Evolutionary conservation across 1,284 basidiomycete species (phyloP).

Genomic region (Paramarasmius palmivorus): DNA sequence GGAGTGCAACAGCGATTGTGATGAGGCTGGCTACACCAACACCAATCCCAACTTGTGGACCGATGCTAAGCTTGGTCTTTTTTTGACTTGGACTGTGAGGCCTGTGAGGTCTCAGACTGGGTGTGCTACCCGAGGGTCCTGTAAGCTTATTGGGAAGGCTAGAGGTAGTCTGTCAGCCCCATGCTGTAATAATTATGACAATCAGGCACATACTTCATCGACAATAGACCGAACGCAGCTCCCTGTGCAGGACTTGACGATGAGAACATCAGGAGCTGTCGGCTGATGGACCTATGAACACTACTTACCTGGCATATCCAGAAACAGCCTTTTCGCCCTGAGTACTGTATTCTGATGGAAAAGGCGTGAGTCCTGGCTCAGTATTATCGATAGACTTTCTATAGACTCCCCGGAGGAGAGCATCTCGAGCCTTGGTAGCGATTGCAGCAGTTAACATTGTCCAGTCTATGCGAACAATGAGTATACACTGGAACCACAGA

Average conservation of each 20-base stretch:
- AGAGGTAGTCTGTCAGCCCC: background rate
- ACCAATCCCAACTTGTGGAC: conserved; percentile 6
- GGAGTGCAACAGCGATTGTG: background rate
- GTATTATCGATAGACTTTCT: background rate
- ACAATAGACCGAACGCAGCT: background rate
- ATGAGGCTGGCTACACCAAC: background rate
- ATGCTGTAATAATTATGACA: too few species aligned
- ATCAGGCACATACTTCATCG: background rate
- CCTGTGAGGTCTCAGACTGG: too few species aligned
- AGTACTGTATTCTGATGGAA: background rate
- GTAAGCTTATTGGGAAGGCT: background rate
- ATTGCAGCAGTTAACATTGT: background rate
- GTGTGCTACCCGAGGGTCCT: background rate
- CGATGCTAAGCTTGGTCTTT: background rate
- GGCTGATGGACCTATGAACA: background rate
- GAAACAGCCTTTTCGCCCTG: background rate
- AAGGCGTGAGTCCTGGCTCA: background rate
- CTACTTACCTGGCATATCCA: background rate
- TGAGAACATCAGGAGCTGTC: background rate
- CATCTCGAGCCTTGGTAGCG: background rate
- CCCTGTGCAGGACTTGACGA: background rate
- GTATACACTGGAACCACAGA: background rate
- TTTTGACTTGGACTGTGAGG: too few species aligned
- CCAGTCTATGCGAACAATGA: background rate
- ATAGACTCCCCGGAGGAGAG: background rate